Conservation (phyloP, 1,284 basidiomycete genomes). For the Amylostereum chailletii region DNA sequence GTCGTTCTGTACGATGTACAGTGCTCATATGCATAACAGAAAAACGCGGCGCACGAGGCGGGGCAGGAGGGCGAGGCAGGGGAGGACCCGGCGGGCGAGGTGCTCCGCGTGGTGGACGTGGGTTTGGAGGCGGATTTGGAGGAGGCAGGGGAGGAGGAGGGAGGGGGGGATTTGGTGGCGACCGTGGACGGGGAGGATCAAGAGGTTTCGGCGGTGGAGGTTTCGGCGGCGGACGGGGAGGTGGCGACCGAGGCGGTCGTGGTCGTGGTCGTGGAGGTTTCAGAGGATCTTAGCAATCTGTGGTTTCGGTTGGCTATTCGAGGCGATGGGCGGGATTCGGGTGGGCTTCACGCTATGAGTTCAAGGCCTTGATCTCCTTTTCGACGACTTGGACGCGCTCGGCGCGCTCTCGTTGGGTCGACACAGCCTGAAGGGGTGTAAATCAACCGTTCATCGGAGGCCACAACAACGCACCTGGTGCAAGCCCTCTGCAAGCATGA, state of each 20-base stretch:
- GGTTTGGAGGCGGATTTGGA: slow-evolving; percentile 27
- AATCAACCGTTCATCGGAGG: background rate
- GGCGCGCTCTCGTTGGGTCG: slow-evolving; percentile 35
- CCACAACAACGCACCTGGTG: slow-evolving; percentile 32
- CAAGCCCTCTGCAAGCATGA: slow-evolving; percentile 37
- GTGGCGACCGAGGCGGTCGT: slow-evolving; percentile 30
- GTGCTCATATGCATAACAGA: slow-evolving; percentile 29
- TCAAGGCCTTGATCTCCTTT: slow-evolving; percentile 33
- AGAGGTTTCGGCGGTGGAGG: slow-evolving; percentile 32
- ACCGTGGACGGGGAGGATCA: slow-evolving; percentile 17
- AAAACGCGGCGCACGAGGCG: slow-evolving; percentile 26
- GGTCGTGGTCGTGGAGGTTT: slow-evolving; percentile 29
- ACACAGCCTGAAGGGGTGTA: slow-evolving; percentile 27
- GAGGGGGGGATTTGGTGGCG: slow-evolving; percentile 21
- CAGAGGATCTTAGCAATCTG: slow-evolving; percentile 32
- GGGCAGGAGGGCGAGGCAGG: slow-evolving; percentile 30
- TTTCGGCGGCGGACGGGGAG: slow-evolving; percentile 29
- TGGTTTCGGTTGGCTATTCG: too few species aligned
- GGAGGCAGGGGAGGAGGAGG: slow-evolving; percentile 38
- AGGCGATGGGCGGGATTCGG: too few species aligned
- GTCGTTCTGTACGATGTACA: slow-evolving; percentile 6
- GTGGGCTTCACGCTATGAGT: background rate
- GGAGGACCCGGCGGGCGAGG: slow-evolving; percentile 41
- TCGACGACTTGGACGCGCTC: slow-evolving; percentile 30
- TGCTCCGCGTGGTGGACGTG: slow-evolving; percentile 26